Base-by-base conservation (phyloP, 805 yeast species). In the Pichia exigua region DNA sequence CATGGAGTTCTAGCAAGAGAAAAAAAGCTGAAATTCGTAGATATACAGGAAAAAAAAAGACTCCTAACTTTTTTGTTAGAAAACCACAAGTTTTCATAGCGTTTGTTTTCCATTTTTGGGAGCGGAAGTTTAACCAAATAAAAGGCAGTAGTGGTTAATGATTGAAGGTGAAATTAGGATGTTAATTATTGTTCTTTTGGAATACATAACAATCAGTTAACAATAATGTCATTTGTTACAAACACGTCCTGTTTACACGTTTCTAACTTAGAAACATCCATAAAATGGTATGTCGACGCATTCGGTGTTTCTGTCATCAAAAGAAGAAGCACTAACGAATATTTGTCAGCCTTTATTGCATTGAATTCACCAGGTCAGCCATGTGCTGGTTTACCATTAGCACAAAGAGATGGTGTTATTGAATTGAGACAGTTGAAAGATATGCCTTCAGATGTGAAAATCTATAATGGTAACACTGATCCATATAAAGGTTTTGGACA, bases 401-500 rank as follows among this genome's bases (percentile, higher is more conserved):
- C 68, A 28, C 68, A 65, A 48, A 66, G 75, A 57, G 59, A 72
- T 55, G 98, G 98, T 50, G 77, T 92, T 20, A 74, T 92, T 53
- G 97, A 90, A 67, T 76, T 92, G 61, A 80, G 90, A 57, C 78
- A 83, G 62, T 82, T 86, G 70, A 94, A 45, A 87, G 85, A 68
- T 67, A 66, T 52, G 83, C 81, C 73, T 2, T 65, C 70, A 10
- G 28, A 44, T 22, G 49, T 46, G 1, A 89, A 74, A 70, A 67
- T 85, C 46, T 85, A 79, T 70, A 85, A 84, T 63, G 99, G 99
- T 54, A 92, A 94, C 65, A 81, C 75, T 10, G 89, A 84, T 49
- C 92, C 95, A 41, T 73, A 81, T 66, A 78, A 92, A 58, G 98
- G 99, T 0, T 92, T 91, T 64, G 99, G 99, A 22, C 99, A 92